Conservation (phyloP, 2,329 filamentous ascomycete genomes). For the Phialophora chinensis region DNA sequence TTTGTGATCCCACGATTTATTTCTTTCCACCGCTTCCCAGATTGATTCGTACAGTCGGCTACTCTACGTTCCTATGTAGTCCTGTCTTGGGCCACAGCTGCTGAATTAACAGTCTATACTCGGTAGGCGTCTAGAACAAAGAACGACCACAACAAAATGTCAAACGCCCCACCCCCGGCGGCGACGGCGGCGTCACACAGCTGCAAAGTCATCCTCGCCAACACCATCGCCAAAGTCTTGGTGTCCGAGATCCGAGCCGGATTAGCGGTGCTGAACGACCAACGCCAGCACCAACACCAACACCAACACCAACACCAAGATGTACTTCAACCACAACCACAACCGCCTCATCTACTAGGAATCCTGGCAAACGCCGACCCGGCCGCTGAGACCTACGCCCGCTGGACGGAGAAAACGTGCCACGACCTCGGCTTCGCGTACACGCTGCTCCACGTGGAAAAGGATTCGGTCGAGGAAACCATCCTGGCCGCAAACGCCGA, state of each 20-base stretch:
- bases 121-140: not conserved
- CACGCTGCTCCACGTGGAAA: conserved; percentile 79
- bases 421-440: conserved; percentile 90
- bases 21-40: too few relatives aligned
- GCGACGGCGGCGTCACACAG: not conserved
- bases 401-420: conserved; percentile 97
- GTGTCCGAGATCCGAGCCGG: conserved; percentile 78
- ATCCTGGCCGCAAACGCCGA: conserved; percentile 86
- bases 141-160: not conserved
- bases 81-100: not conserved
- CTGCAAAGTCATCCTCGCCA: conserved; percentile 92
- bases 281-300: conserved; percentile 47
- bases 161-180: not conserved
- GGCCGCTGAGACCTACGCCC: conserved; percentile 88
- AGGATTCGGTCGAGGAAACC: conserved; percentile 87
- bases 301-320: not conserved
- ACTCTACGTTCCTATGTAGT: not conserved
- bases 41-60: not conserved
- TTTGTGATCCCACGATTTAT: too few relatives aligned
- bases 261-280: conserved; percentile 69
- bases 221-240: conserved; percentile 81
- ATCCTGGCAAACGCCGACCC: conserved; percentile 93
- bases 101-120: too few relatives aligned
- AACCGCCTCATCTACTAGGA: conserved; percentile 73
- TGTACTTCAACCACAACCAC: not conserved